Evolutionary conservation across 208 protist genomes (phyloP), one percentile per base, ranked within the genome.

Genomic region (Crithidia acanthocephali): DNA sequence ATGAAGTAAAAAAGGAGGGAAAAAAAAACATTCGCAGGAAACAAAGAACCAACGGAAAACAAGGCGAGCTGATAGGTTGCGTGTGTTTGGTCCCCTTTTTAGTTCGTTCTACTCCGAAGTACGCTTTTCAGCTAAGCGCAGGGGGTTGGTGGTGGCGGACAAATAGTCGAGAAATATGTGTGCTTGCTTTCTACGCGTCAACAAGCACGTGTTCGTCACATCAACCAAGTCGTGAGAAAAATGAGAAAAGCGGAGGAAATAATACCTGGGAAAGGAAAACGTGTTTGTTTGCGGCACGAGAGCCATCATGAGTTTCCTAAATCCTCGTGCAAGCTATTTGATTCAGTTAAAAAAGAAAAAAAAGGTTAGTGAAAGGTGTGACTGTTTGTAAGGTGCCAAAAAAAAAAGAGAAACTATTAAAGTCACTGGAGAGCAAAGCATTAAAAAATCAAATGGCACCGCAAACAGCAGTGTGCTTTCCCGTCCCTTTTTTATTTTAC

Each of bases 371-470:
- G 44, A 48, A n/a, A 48, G 4, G 18, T 48, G 6, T n/a, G 16
- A n/a, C 16, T n/a, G 44, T 22, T 22, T 48, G 44, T 48, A 16
- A 8, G 20, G 25, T 25, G 23, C 7, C 4, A 55, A 20, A 32
- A 55, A 55, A 32, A 55, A 16, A 32, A 16, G 50, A 25, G n/a
- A 51, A 51, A 51, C n/a, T n/a, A n/a, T n/a, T 22, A 51, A 40
- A 40, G 16, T n/a, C 16, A 48, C 44, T 55, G 18, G 7, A 32
- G 28, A 25, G 25, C 50, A 55, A 55, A 33, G 13, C 23, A 55
- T 33, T 13, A 40, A 40, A 40, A 40, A 40, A 40, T 40, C 35
- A 40, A 40, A n/a, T n/a, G n/a, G n/a, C n/a, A n/a, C n/a, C n/a
- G n/a, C n/a, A n/a, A n/a, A n/a, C n/a, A n/a, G n/a, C n/a, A n/a